Evolutionary conservation across 441 rosid genomes (phyloP), one percentile per base, ranked within the genome.

Genomic region (Erysimum pusillum): DNA sequence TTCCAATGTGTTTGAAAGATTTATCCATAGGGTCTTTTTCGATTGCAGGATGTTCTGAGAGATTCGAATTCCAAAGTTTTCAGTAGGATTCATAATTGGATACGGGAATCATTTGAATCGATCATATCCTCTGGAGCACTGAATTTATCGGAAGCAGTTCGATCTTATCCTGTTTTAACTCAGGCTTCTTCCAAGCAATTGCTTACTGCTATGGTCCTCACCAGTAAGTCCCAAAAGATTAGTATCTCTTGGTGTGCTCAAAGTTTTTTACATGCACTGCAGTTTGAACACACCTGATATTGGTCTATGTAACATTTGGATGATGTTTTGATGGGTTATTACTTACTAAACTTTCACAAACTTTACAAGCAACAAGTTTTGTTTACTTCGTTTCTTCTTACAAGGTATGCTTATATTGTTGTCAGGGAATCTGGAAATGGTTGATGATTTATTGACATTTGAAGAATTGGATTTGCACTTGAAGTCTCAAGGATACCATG

Each of bases 371-470:
- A 32, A 17, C 57, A 20, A 62, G 31, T 34, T 63, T 2, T 35
- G 15, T 4, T 54, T 35, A 62, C 20, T 25, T 17, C 4, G 49
- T 32, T 22, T 64, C 20, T 65, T 52, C 59, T 58, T 67, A 38
- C 49, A 20, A 5, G 22, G 64, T 52, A 32, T 32, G 3, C 6
- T 31, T 67, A 8, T 48, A 63, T 39, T 79, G 18, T 9, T 65
- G 58, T 64, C 91, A 96, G 99, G 87, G 84, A 93, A 96, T 80
- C 76, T 96, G 89, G 99, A 93, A 85, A 88, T 96, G 80, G 94
- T 93, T 77, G 98, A 96, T 74, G 98, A 96, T 85, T 83, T 89
- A 41, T 35, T 85, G 79, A 90, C 99, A 41, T 93, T 90, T 59
- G 80, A 91, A 78, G 94, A 91, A 76, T 92, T 96, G 69, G 91